Evolutionary conservation across 2,329 filamentous ascomycete species (phyloP).

Genomic region (Metarhizium rileyi): DNA sequence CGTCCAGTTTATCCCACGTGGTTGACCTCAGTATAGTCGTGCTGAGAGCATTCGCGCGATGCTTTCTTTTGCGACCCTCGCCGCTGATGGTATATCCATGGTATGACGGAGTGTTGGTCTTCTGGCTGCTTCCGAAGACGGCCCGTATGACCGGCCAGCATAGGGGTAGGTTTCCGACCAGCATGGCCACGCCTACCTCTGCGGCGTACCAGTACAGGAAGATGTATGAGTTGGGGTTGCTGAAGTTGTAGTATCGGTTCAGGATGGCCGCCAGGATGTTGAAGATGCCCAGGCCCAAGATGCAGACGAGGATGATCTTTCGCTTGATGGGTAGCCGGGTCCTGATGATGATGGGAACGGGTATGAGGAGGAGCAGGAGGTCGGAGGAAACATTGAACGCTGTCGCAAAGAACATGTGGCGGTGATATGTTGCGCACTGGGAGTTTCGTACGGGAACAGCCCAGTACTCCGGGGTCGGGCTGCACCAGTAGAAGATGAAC

Average conservation of each 20-base stretch:
- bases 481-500: slow-evolving; percentile 45
- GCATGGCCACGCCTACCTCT: slow-evolving; percentile 48
- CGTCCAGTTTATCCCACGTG: slow-evolving; percentile 21
- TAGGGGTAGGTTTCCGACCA: slow-evolving; percentile 52
- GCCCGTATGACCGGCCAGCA: slow-evolving; percentile 47
- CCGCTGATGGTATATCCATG: slow-evolving; percentile 12
- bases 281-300: slow-evolving; percentile 48
- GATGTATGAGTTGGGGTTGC: slow-evolving; percentile 40
- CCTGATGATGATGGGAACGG: slow-evolving; percentile 33
- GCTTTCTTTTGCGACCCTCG: slow-evolving; percentile 6
- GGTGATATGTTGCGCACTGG: slow-evolving; percentile 35
- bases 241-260: slow-evolving; percentile 54
- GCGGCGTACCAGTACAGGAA: slow-evolving; percentile 54
- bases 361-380: slow-evolving; percentile 33
- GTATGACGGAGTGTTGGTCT: slow-evolving; percentile 16
- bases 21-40: slow-evolving; percentile 14
- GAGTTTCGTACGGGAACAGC: slow-evolving; percentile 32
- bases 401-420: slow-evolving; percentile 37
- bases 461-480: slow-evolving; percentile 42
- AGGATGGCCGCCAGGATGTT: slow-evolving; percentile 46
- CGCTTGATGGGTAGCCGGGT: slow-evolving; percentile 28
- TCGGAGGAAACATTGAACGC: slow-evolving; percentile 39
- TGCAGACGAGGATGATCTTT: slow-evolving; percentile 42
- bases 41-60: slow-evolving; percentile 8
- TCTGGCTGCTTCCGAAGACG: slow-evolving; percentile 18